These are phyloP conservation scores for Candida chauliodis DNA, from an alignment of 805 yeast species.

Conservation along the genomic window DNA sequence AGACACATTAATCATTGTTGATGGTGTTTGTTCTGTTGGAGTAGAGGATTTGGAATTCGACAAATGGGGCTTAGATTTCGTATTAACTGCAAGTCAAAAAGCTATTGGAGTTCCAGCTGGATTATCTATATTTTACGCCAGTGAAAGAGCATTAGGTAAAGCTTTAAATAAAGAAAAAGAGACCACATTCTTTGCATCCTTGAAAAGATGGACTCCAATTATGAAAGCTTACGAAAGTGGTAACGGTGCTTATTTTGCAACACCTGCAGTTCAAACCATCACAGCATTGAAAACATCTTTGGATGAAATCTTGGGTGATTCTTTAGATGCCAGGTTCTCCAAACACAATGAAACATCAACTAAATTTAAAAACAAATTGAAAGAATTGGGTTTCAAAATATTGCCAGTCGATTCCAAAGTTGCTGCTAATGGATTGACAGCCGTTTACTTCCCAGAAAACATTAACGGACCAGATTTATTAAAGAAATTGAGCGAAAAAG, in stretches of 20 bases:
- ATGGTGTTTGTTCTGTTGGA: constrained; percentile 93
- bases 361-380: constrained; percentile 58
- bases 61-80: constrained; percentile 86
- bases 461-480: constrained; percentile 67
- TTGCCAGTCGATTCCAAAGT: constrained; percentile 56
- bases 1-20: constrained; percentile 78
- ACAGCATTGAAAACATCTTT: constrained; percentile 78
- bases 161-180: constrained; percentile 49
- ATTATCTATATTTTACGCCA: constrained; percentile 69
- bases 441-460: constrained; percentile 77
- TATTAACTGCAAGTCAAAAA: constrained; percentile 89
- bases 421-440: constrained; percentile 87
- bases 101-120: constrained; percentile 96
- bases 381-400: constrained; percentile 58
- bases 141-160: constrained; percentile 67
- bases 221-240: constrained; percentile 84
- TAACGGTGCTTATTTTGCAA: constrained; percentile 83
- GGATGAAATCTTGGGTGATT: constrained; percentile 58
- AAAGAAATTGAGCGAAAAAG: constrained; percentile 53
- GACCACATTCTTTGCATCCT: constrained; percentile 61
- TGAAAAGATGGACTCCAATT: constrained; percentile 84
- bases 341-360: constrained; percentile 62
- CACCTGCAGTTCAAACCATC: constrained; percentile 88
- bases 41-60: constrained; percentile 85
- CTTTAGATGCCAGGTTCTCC: constrained; percentile 57